Evolutionary conservation across 1,284 basidiomycete genomes (phyloP).

Genomic region (Pterula multifida): DNA sequence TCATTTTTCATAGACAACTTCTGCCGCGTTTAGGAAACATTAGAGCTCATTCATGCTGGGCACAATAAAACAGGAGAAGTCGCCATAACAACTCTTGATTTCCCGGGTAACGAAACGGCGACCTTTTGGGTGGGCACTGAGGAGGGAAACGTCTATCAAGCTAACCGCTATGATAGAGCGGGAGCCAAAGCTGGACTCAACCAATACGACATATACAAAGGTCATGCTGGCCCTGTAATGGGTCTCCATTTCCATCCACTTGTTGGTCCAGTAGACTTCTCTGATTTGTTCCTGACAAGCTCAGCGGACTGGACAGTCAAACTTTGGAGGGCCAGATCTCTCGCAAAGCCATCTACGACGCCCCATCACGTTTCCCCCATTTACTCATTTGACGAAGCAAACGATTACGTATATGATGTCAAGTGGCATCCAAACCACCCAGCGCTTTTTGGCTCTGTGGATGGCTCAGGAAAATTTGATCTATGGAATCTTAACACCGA

Average conservation of each 20-base stretch:
- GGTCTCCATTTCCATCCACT: slow-evolving; percentile 92
- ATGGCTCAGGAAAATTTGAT: slow-evolving; percentile 91
- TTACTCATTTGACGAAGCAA: slow-evolving; percentile 90
- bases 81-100: slow-evolving; percentile 84
- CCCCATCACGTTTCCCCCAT: slow-evolving; percentile 55
- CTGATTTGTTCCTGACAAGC: slow-evolving; percentile 85
- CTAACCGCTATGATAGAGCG: slow-evolving; percentile 92
- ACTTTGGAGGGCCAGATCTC: slow-evolving; percentile 74
- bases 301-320: slow-evolving; percentile 96
- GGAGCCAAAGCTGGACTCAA: slow-evolving; percentile 93
- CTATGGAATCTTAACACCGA: slow-evolving; percentile 94
- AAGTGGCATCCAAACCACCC: slow-evolving; percentile 96
- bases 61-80: slow-evolving; percentile 96
- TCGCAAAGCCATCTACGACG: slow-evolving; percentile 50
- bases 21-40: slow-evolving; percentile 57
- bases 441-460: slow-evolving; percentile 86
- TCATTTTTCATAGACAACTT: slow-evolving; percentile 7
- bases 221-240: slow-evolving; percentile 89
- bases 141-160: slow-evolving; percentile 93
- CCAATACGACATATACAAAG: slow-evolving; percentile 82
- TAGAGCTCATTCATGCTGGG: slow-evolving; percentile 75
- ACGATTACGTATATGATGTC: slow-evolving; percentile 98
- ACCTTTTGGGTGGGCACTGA: slow-evolving; percentile 96
- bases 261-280: slow-evolving; percentile 85
- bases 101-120: slow-evolving; percentile 90